phyloP scores from a whole-genome alignment of 345 rosid species.

The Turritis glabra region DNA sequence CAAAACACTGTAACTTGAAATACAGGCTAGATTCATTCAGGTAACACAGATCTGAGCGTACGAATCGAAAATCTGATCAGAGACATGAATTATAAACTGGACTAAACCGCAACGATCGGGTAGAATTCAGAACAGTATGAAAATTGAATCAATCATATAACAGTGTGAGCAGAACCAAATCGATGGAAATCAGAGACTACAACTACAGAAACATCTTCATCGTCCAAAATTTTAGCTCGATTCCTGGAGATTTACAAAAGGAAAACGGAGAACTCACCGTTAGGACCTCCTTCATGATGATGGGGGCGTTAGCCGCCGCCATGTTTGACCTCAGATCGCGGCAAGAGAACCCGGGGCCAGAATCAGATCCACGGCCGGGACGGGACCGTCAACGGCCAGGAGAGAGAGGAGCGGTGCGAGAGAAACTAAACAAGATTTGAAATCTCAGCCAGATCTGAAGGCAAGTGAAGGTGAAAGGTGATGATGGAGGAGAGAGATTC shows the following conservation, averaged over 20 bases:
- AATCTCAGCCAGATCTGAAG: conserved; percentile 40
- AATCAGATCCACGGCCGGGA: conserved; percentile 41
- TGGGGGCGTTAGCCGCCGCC: conserved; percentile 97
- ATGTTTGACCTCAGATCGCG: conserved; percentile 52
- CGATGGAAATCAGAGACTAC: conserved; percentile 19
- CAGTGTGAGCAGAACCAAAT: conserved; percentile 14
- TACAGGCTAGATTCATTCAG: conserved; percentile 1
- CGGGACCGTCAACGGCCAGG: conserved; percentile 40
- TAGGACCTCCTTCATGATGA: conserved; percentile 92
- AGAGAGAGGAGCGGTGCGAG: conserved; percentile 21
- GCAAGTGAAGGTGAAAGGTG: conserved; percentile 22
- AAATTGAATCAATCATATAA: conserved; percentile 12
- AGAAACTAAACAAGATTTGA: conserved; percentile 14
- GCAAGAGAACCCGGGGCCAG: conserved; percentile 17
- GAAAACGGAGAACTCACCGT: conserved; percentile 55
- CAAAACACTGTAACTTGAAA: neutral
- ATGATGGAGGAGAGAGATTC: conserved; percentile 18
- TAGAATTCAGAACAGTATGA: conserved; percentile 1
- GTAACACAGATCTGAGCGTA: conserved; percentile 41
- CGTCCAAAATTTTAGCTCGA: conserved; percentile 28
- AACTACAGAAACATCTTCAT: conserved; percentile 3
- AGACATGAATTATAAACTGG: conserved; percentile 13
- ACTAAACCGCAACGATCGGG: conserved; percentile 25
- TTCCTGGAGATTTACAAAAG: conserved; percentile 4
- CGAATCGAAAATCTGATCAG: conserved; percentile 17